Base-by-base conservation (phyloP, 2,329 filamentous ascomycete species). In the Stagonosporopsis tanaceti region DNA sequence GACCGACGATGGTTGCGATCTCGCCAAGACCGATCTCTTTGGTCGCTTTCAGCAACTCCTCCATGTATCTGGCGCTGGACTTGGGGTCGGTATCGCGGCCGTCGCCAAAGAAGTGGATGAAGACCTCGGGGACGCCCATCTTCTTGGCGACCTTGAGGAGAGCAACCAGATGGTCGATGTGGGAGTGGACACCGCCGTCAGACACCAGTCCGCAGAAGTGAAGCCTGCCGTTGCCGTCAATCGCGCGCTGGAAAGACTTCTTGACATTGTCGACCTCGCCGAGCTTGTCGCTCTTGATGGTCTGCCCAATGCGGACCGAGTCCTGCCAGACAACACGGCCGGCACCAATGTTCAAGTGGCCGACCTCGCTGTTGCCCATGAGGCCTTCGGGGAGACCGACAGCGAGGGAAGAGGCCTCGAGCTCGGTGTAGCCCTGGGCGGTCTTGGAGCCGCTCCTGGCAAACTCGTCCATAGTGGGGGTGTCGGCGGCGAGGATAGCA, bases 321-420 rank as follows among this genome's bases (percentile, higher is more conserved):
- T 84, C 94, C 79, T 99, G 95, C 95, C 95, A 99, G 71, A 99
- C 95, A 60, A 99, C 95, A 73, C 95, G 87, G 57, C 95, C 95
- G 58, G 95, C 95, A 71, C 95, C 95, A 77, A 99, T 98, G 85
- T 99, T 99, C 82, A 99, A 81, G 80, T 99, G 95, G 61, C 95
- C 95, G 77, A 99, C 95, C 80, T 99, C 95, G 69, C 92, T 96
- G 84, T 99, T 99, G 66, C 95, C 95, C 95, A 99, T 99, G 66
- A 99, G 84, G 58, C 95, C 95, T 77, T 99, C 93, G 20, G 95
- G 95, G 50, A 99, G 87, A 66, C 95, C 95, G 65, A 99, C 95
- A 42, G 95, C 95, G 59, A 97, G 86, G 40, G 95, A 98, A 2
- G 95, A 98, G 57, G 95, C 95, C 70, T 99, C 95, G 61, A 99